Conservation (phyloP, 2,329 filamentous ascomycete genomes). For the Fusarium coffeatum region DNA sequence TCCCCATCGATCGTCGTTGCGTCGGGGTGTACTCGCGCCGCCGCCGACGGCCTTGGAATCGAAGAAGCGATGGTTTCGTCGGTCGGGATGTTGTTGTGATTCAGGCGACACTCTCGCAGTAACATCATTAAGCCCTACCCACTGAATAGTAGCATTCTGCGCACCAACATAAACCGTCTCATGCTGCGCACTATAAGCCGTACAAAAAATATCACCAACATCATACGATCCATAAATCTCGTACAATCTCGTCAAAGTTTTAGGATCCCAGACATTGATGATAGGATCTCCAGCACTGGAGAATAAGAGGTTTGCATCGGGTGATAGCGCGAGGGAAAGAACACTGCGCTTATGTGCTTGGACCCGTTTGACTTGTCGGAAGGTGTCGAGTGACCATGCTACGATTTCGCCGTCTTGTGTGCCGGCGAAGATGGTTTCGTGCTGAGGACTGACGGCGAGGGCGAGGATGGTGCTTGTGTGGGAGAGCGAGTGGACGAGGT, state of each 20-base stretch:
- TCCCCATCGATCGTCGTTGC: constrained; percentile 69
- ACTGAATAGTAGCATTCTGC: constrained; percentile 95
- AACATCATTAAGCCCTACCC: constrained; percentile 80
- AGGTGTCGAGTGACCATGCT: constrained; percentile 90
- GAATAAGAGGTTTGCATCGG: constrained; percentile 81
- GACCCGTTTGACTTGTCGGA: constrained; percentile 80
- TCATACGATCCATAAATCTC: constrained; percentile 95
- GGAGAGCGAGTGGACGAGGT: constrained; percentile 78
- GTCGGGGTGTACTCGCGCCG: constrained; percentile 80
- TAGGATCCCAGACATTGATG: constrained; percentile 92
- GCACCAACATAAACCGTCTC: constrained; percentile 91
- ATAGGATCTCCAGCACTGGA: constrained; percentile 94
- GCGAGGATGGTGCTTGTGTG: constrained; percentile 85
- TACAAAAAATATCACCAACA: constrained; percentile 94
- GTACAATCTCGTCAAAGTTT: constrained; percentile 79
- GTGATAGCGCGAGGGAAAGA: constrained; percentile 83
- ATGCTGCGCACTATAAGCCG: constrained; percentile 84
- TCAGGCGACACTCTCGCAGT: constrained; percentile 69
- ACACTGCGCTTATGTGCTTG: constrained; percentile 94
- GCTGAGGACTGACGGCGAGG: constrained; percentile 80
- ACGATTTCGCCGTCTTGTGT: constrained; percentile 94
- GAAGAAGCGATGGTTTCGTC: constrained; percentile 88
- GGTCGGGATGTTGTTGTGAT: constrained; percentile 76
- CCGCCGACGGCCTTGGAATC: constrained; percentile 85
- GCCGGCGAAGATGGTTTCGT: constrained; percentile 87